Evolutionary conservation across 75 land plant genomes (phyloP), one percentile per base, ranked within the genome.

Genomic region (Cupressus sempervirens): DNA sequence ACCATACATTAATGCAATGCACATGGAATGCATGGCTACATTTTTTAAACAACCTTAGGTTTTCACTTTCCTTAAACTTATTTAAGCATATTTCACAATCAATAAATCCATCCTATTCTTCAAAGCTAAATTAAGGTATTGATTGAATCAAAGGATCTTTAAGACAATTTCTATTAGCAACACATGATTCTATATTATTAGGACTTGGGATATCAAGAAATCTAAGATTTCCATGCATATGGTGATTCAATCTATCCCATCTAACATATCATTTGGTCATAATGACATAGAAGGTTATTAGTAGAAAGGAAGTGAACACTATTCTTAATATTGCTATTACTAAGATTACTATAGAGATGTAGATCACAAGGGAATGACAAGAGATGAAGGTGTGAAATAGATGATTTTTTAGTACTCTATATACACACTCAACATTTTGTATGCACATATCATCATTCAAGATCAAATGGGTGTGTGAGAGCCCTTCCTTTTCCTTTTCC

Each of bases 11-110:
- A 43, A 87, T 87, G 86, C 89, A 87, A 30, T 26, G 83, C 23
- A 82, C 36, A 76, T 90, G 91, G 85, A 90, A 87, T 36, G 80
- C 85, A 72, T 90, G 91, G 67, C 81, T 83, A 72, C 88, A 90
- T 38, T 80, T 82, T 67, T 88, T 88, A 48, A 90, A 74, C 74
- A 87, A 50, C 32, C 88, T 83, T 14, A 87, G 53, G 46, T 32
- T 50, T 56, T 87, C 91, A 41, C 76, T 87, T 4, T 70, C 70
- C 45, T 87, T 82, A 54, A 90, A 90, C 58, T 90, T 89, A 36
- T 81, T 80, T 62, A 90, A 79, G 62, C 91, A 90, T 1, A 90
- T 86, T 13, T 86, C 83, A 67, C 88, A 90, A 36, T 83, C 48
- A 34, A 83, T 8, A 35, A 45, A 52, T 36, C 48, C 30, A 10